Evolutionary conservation across 768 basidiomycete genomes (phyloP).

Genomic region (Phylloporus arenicola): DNA sequence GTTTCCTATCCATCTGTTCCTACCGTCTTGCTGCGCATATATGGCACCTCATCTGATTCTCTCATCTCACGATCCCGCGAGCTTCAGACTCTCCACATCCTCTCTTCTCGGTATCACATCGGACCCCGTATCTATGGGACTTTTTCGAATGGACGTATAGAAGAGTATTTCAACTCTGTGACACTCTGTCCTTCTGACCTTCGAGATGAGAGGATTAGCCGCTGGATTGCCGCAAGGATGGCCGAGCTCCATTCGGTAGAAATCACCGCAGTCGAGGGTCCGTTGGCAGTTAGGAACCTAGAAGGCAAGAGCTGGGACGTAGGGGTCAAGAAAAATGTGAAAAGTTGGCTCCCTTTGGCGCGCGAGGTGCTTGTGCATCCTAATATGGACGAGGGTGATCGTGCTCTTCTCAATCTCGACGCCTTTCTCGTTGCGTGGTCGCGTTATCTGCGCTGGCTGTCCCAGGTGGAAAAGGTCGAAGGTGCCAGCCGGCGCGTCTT

Average conservation of each 20-base stretch:
- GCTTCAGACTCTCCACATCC: slow-evolving; percentile 80
- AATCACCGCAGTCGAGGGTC: slow-evolving; percentile 56
- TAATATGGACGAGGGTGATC: slow-evolving; percentile 39
- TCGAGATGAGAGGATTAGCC: slow-evolving; percentile 66
- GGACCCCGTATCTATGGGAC: slow-evolving; percentile 93
- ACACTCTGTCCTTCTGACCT: slow-evolving; percentile 76
- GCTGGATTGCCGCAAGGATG: slow-evolving; percentile 93
- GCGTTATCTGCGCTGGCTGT: slow-evolving; percentile 66
- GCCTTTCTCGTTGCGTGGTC: slow-evolving; percentile 60
- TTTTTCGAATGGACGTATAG: slow-evolving; percentile 91
- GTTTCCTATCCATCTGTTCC: slow-evolving; percentile 63
- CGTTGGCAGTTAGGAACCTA: slow-evolving; percentile 32
- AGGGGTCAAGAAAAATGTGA: slow-evolving; percentile 61
- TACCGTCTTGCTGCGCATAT: slow-evolving; percentile 85
- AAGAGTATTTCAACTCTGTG: slow-evolving; percentile 90
- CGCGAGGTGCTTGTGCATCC: slow-evolving; percentile 68
- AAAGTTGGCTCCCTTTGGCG: slow-evolving; percentile 66
- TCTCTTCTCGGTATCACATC: slow-evolving; percentile 83
- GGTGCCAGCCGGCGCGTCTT: slow-evolving; percentile 67
- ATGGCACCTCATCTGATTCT: slow-evolving; percentile 79
- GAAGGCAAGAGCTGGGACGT: slow-evolving; percentile 51
- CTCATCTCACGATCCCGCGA: slow-evolving; percentile 88
- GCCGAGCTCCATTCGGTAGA: slow-evolving; percentile 93
- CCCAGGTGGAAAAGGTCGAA: slow-evolving; percentile 50
- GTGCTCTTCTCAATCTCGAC: slow-evolving; percentile 57